These are phyloP conservation scores for Xanthoceras sorbifolium DNA, from an alignment of 345 rosid species.

Conservation along the genomic window DNA sequence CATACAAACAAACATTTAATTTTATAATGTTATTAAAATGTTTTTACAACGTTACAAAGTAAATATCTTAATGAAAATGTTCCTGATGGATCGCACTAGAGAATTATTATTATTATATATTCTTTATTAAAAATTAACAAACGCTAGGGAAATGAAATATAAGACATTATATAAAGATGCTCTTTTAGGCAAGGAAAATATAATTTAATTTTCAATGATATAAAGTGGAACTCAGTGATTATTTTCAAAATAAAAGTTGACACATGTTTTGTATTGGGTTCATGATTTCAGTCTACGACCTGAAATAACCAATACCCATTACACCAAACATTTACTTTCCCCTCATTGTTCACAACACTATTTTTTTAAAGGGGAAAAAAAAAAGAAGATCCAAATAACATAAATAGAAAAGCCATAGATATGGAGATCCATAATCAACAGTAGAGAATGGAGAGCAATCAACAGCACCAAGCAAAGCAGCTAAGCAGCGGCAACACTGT, in stretches of 20 bases:
- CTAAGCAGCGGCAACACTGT: slow-evolving; percentile 25
- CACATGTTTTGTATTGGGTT: neutral
- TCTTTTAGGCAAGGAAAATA: too few species aligned
- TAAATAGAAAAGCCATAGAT: neutral
- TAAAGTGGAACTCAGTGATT: neutral
- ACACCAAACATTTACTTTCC: neutral
- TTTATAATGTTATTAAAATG: too few species aligned
- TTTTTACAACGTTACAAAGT: too few species aligned
- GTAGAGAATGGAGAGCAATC: neutral
- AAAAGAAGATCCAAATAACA: neutral
- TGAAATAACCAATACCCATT: neutral
- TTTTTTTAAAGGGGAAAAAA: neutral
- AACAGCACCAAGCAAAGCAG: too few species aligned
- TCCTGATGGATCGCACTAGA: too few species aligned
- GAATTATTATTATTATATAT: too few species aligned
- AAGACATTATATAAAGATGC: too few species aligned
- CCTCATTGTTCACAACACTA: neutral
- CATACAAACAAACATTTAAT: too few species aligned
- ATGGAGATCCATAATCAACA: too few species aligned
- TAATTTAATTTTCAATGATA: too few species aligned
- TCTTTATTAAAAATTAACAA: too few species aligned
- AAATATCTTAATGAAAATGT: too few species aligned
- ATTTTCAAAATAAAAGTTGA: neutral
- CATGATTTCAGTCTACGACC: neutral
- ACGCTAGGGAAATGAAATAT: neutral